Conservation (phyloP, 306 rosid species). For the Luffa acutangula region DNA sequence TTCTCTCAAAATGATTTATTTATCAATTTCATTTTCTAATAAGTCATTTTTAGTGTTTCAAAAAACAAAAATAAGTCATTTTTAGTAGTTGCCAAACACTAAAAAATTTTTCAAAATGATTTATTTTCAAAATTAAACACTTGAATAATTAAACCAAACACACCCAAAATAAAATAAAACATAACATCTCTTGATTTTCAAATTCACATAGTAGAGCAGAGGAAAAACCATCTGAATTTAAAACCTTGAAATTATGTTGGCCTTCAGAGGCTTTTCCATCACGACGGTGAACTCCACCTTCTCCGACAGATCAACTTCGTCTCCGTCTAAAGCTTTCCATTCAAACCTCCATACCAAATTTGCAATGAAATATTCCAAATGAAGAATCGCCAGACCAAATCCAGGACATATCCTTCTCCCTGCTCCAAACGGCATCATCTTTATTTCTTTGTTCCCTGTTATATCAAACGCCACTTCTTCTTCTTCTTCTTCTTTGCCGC, state of each 20-base stretch:
- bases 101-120: too few species aligned
- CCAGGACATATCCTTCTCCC: conserved; percentile 52
- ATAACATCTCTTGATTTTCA: too few species aligned
- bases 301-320: conserved; percentile 41
- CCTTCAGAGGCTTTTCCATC: conserved; percentile 37
- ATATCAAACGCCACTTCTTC: conserved; percentile 22
- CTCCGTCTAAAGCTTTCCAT: conserved; percentile 28
- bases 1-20: too few species aligned
- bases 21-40: too few species aligned
- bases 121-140: too few species aligned
- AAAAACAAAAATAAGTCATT: too few species aligned
- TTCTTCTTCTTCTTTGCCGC: not conserved
- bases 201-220: not conserved
- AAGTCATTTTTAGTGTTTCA: too few species aligned
- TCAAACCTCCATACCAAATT: conserved; percentile 37
- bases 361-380: conserved; percentile 37
- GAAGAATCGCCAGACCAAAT: conserved; percentile 29
- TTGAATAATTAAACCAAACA: too few species aligned
- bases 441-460: conserved; percentile 33
- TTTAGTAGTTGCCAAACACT: too few species aligned
- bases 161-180: too few species aligned
- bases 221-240: not conserved
- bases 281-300: conserved; percentile 36
- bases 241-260: not conserved
- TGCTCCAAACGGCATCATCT: conserved; percentile 60